These are phyloP conservation scores for Fusarium buxicola DNA, from an alignment of 2,329 filamentous ascomycete genomes.

Conservation along the genomic window DNA sequence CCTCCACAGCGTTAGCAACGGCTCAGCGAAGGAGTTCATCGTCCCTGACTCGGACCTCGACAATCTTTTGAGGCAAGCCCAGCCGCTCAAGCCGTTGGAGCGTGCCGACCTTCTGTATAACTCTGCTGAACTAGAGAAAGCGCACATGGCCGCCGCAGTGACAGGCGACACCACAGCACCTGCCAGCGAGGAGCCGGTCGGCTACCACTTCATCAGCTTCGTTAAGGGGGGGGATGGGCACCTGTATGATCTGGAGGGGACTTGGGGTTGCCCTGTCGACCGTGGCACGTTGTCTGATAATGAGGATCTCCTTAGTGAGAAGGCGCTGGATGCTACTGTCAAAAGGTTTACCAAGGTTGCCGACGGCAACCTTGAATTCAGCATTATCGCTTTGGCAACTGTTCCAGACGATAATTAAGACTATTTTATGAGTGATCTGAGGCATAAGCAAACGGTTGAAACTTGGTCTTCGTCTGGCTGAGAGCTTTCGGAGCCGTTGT, in stretches of 20 bases:
- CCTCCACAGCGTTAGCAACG: constrained; percentile 79
- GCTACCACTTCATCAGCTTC: constrained; percentile 85
- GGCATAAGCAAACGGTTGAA: too few species aligned
- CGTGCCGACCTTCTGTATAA: constrained; percentile 79
- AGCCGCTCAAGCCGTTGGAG: constrained; percentile 67
- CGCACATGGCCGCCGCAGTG: constrained; percentile 76
- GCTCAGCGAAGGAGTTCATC: constrained; percentile 68
- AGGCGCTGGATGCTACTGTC: constrained; percentile 72
- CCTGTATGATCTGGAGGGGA: constrained; percentile 85
- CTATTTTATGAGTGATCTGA: neutral
- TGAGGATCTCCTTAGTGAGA: constrained; percentile 74
- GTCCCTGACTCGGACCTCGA: constrained; percentile 65
- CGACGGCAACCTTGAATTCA: constrained; percentile 54
- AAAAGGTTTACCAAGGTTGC: constrained; percentile 56
- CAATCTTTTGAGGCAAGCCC: constrained; percentile 69
- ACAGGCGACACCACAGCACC: constrained; percentile 76
- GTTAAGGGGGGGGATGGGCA: constrained; percentile 73
- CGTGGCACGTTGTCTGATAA: constrained; percentile 65
- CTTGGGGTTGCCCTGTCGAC: constrained; percentile 78
- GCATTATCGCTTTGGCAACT: constrained; percentile 53
- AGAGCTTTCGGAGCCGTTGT: neutral
- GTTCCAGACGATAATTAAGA: constrained; percentile 27
- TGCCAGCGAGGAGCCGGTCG: constrained; percentile 68
- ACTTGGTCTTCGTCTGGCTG: too few species aligned
- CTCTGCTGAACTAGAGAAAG: constrained; percentile 75